Conservation (phyloP, 768 basidiomycete species). For the Galerina marginata region DNA sequence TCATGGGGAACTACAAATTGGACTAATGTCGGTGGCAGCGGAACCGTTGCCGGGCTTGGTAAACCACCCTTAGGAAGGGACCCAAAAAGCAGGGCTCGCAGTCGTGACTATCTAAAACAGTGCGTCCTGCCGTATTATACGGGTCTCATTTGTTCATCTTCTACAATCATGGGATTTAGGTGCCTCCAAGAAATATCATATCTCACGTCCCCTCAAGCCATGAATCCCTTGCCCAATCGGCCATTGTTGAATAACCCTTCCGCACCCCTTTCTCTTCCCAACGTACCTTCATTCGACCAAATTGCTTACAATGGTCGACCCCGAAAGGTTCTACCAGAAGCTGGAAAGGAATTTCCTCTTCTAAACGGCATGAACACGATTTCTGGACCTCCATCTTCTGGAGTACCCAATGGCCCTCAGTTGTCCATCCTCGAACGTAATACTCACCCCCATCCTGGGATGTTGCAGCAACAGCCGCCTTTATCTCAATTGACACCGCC, state of each 20-base stretch:
- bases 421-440: slow-evolving; percentile 57
- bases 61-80: slow-evolving; percentile 85
- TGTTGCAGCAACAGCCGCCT: slow-evolving; percentile 43
- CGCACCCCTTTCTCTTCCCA: slow-evolving; percentile 69
- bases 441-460: slow-evolving; percentile 46
- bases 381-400: slow-evolving; percentile 56
- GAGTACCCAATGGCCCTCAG: slow-evolving; percentile 47
- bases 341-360: slow-evolving; percentile 70
- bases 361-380: slow-evolving; percentile 65
- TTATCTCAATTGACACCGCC: slow-evolving; percentile 40
- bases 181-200: slow-evolving; percentile 99
- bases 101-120: slow-evolving; percentile 98
- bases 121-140: slow-evolving; percentile 38
- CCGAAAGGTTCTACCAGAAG: slow-evolving; percentile 79
- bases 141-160: not conserved
- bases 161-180: slow-evolving; percentile 40
- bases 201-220: slow-evolving; percentile 93
- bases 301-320: slow-evolving; percentile 81
- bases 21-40: slow-evolving; percentile 49
- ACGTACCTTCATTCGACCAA: slow-evolving; percentile 75
- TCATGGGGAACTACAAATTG: slow-evolving; percentile 62
- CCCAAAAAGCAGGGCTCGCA: slow-evolving; percentile 93
- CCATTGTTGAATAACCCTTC: slow-evolving; percentile 72
- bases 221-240: slow-evolving; percentile 94
- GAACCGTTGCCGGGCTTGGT: slow-evolving; percentile 54